Percentiles rank a stretch among this genome's conserved stretches.
Conservation (phyloP, 2,329 filamentous ascomycete species). For the Ceratocystis variospora region DNA sequence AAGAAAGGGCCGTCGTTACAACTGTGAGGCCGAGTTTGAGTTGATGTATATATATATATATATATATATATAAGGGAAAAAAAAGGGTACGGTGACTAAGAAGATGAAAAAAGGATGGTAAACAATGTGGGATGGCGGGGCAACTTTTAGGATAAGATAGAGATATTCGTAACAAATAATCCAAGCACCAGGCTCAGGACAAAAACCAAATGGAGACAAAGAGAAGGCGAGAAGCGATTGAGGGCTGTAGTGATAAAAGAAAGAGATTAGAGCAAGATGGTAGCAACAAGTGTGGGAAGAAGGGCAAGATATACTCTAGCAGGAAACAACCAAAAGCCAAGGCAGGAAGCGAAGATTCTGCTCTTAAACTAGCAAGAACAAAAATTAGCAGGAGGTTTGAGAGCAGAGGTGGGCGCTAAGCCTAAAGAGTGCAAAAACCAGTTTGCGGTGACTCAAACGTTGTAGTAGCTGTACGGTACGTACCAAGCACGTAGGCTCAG, state of each 20-base stretch:
- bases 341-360: not conserved
- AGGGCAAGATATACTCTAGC: not conserved
- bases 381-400: not conserved
- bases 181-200: slow-evolving; percentile 1
- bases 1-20: not conserved
- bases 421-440: not conserved
- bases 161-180: not conserved
- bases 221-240: not conserved
- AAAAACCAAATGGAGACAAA: not conserved
- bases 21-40: not conserved
- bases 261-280: not conserved
- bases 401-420: not conserved
- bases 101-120: slow-evolving; percentile 17
- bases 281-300: not conserved
- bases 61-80: not conserved
- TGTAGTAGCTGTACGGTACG: not conserved
- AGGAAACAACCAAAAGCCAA: not conserved
- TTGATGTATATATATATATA: not conserved
- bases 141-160: slow-evolving; percentile 16
- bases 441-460: slow-evolving; percentile 1
- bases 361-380: not conserved
- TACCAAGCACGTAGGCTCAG: not conserved
- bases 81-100: not conserved
- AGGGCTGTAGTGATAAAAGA: not conserved
- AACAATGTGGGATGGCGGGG: slow-evolving; percentile 16